Evolutionary conservation across 202 grass and related monocot species (phyloP), one percentile per base, ranked within the genome.

Genomic region (Panicum virgatum): DNA sequence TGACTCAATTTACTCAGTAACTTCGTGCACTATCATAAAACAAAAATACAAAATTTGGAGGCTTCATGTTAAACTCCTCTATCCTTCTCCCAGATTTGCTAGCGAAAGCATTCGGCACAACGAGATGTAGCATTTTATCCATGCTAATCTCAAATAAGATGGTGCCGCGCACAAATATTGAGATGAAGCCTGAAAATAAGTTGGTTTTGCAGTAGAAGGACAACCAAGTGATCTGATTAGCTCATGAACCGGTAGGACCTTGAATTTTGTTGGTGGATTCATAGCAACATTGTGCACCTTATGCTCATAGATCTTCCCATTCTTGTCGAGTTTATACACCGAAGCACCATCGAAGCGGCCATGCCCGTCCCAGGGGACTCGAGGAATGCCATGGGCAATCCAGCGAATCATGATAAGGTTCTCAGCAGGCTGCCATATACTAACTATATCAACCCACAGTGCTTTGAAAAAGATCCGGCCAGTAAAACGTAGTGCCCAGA

Each of bases 271-370:
- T 39, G 86, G 92, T 39, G 90, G 86, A 75, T 90, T 99, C 82
- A 86, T 86, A 60, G 93, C 96, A 51, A 99, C 81, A 19, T 99
- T 99, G 53, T 99, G 89, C 46, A 99, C 89, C 73, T 78, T 89
- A 62, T 99, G 96, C 89, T 99, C 96, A 65, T 84, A 94, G 77
- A 99, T 96, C 78, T 96, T 99, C 66, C 96, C 93, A 66, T 94
- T 85, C 83, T 75, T 94, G 56, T 99, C 96, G 15, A 99, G 91
- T 78, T 99, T 99, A 65, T 96, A 99, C 71, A 87, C 93, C 34
- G 93, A 99, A 42, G 93, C 92, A 0, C 92, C 96, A 19, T 99
- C 96, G 34, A 99, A 99, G 27, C 96, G 93, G 38, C 92, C 91
- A 57, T 94, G 89, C 44, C 87, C 82, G 16, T 96, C 91, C 96